Evolutionary conservation across 306 rosid genomes (phyloP), one percentile per base, ranked within the genome.

Genomic region (Inga leiocalycina): DNA sequence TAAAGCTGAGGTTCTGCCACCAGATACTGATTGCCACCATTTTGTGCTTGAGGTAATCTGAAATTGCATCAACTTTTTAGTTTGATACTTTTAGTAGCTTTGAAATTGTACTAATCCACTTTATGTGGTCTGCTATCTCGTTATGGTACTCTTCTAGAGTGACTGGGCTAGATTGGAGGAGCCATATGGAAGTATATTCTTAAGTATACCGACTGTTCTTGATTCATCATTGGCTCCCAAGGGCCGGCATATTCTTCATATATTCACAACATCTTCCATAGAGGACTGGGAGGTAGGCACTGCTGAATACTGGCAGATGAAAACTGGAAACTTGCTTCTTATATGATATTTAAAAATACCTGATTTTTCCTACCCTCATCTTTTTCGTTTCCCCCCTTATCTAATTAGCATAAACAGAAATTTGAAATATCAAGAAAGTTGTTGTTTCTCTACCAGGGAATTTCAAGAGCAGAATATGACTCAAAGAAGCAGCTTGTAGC

Each of bases 1-100:
- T 71, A 93, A 91, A 88, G 96, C 97, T 12, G 98, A 93, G 84
- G 89, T 93, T 88, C 83, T 96, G 76, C 99, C 99, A 39, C 90
- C 88, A 22, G 98, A 96, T 82, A 92, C 99, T 7, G 98, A 96
- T 82, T 94, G 98, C 85, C 99, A 93, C 85, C 99, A 94, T 90
- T 96, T 96, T 87, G 86, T 96, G 71, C 97, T 96, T 62, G 99
- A 96, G 97, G 99, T 94, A 80, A 52, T 86, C 82, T 41, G 70
- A 72, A 79, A 48, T 77, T 83, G 86, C 64, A 51, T 56, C 75
- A 44, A 66, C 80, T 82, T 79, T 78, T 75, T 72, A 34, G 84
- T 74, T 68, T 71, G 30, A 61, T 80, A 52, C 57, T 62, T 12
- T 71, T 54, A 12, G 5, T 82, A 49, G 45, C 61, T 76, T 87